Conservation (phyloP, 176 grass and related monocot species). For the Rhynchospora tenuis region DNA sequence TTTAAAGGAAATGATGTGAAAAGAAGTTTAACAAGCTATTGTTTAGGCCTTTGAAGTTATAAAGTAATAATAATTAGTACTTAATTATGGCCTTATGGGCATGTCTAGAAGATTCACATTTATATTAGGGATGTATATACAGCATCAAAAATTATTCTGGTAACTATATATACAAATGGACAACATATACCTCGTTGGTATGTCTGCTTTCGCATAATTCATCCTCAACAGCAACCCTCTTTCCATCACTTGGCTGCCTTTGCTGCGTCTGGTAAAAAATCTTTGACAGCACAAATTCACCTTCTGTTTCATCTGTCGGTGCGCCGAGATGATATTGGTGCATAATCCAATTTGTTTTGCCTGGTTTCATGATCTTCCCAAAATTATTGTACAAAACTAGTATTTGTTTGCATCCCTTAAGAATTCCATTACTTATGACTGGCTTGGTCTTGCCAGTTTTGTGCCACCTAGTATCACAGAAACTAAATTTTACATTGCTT, state of each 20-base stretch:
- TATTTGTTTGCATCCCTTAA: conserved; percentile 92
- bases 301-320: conserved; percentile 70
- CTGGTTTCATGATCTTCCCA: conserved; percentile 65
- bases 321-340: conserved; percentile 93
- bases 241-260: conserved; percentile 45
- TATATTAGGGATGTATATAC: neutral
- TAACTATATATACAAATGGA: neutral
- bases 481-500: neutral
- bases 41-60: neutral
- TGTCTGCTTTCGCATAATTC: conserved; percentile 12
- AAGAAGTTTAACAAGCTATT: neutral
- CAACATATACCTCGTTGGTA: neutral
- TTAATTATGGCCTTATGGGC: no score
- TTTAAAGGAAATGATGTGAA: neutral
- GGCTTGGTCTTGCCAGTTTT: conserved; percentile 93
- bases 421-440: conserved; percentile 49
- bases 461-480: conserved; percentile 89
- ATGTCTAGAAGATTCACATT: neutral
- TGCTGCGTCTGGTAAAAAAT: conserved; percentile 97
- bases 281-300: conserved; percentile 93
- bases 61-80: neutral
- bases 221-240: neutral
- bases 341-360: conserved; percentile 99
- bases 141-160: neutral
- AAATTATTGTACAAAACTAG: conserved; percentile 96